Evolutionary conservation across 1,284 basidiomycete species (phyloP).

Genomic region (Cerioporus squamosus): DNA sequence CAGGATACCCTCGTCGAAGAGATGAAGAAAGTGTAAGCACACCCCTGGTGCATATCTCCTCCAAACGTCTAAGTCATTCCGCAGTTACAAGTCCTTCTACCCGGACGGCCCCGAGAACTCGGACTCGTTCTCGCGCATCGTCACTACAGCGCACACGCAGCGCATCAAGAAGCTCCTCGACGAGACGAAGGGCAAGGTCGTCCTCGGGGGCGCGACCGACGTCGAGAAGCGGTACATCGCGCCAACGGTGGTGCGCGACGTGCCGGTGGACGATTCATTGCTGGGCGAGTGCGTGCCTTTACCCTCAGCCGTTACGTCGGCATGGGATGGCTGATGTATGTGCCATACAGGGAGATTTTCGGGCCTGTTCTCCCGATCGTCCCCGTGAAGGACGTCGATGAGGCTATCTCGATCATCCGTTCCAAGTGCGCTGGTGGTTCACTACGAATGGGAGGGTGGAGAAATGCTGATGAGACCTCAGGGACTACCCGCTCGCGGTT

Average conservation of each 20-base stretch:
- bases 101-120: slow-evolving; percentile 52
- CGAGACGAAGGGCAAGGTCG: slow-evolving; percentile 71
- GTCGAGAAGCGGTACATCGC: slow-evolving; percentile 62
- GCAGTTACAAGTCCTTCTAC: slow-evolving; percentile 57
- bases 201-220: slow-evolving; percentile 73
- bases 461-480: neutral
- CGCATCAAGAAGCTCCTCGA: slow-evolving; percentile 70
- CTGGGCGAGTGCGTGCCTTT: slow-evolving; percentile 66
- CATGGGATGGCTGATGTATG: no score
- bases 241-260: slow-evolving; percentile 71
- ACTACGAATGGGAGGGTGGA: neutral
- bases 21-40: slow-evolving; percentile 58
- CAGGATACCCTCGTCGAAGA: slow-evolving; percentile 68
- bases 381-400: slow-evolving; percentile 72
- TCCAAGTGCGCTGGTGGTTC: slow-evolving; percentile 43
- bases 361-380: slow-evolving; percentile 69
- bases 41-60: neutral
- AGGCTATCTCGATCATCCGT: slow-evolving; percentile 76
- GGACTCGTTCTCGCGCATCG: slow-evolving; percentile 51
- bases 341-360: slow-evolving; percentile 38
- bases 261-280: slow-evolving; percentile 66
- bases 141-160: slow-evolving; percentile 57
- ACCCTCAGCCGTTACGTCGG: neutral
- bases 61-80: neutral
- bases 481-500: slow-evolving; percentile 74